Conservation (phyloP, 2,329 filamentous ascomycete species). For the Curvularia eragrostidis region DNA sequence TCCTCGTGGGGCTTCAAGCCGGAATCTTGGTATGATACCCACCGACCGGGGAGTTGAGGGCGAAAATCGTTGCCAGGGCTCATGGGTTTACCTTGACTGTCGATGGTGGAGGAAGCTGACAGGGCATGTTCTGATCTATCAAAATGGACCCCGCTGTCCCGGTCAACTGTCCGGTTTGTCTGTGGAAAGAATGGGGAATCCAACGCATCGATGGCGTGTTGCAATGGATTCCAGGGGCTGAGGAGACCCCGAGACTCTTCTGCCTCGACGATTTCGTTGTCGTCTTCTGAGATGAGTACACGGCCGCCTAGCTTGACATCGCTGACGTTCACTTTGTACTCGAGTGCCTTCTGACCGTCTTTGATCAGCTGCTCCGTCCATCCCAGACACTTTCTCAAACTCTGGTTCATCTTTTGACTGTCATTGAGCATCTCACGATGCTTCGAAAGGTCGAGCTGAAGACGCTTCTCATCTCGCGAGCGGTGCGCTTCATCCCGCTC, state of each 20-base stretch:
- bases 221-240: conserved; percentile 47
- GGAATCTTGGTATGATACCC: conserved; percentile 17
- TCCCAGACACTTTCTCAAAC: conserved; percentile 83
- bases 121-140: conserved; percentile 36
- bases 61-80: conserved; percentile 18
- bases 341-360: conserved; percentile 85
- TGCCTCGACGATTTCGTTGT: conserved; percentile 40
- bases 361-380: conserved; percentile 91
- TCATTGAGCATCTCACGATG: conserved; percentile 89
- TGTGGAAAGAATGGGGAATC: conserved; percentile 29
- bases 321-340: conserved; percentile 77
- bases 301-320: conserved; percentile 84
- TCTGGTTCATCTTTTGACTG: conserved; percentile 94
- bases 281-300: conserved; percentile 74
- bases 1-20: conserved; percentile 14
- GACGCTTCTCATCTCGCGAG: conserved; percentile 78
- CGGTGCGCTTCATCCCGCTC: conserved; percentile 60
- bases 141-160: conserved; percentile 49
- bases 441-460: conserved; percentile 84
- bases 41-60: conserved; percentile 16
- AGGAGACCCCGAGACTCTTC: conserved; percentile 41
- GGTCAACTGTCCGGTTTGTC: conserved; percentile 38
- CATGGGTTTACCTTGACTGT: conserved; percentile 1
- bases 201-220: conserved; percentile 28
- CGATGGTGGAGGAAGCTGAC: conserved; percentile 10